phyloP scores from a whole-genome alignment of 2,329 filamentous ascomycete genomes.

The Verruconis gallopava region DNA sequence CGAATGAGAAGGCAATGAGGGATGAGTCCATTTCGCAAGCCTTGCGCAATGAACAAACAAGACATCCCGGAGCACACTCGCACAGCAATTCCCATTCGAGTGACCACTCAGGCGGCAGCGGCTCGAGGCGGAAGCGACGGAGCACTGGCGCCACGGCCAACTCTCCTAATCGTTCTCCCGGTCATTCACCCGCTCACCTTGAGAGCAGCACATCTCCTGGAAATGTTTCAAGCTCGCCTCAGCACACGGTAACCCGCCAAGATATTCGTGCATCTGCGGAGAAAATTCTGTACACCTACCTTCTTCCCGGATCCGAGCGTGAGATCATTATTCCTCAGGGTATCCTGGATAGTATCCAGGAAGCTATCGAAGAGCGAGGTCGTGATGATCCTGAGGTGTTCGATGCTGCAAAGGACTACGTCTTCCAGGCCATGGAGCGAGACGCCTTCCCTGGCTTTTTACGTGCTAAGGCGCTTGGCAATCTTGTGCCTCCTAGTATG shows the following conservation, averaged over 20 bases:
- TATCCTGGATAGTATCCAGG: constrained; percentile 75
- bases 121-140: neutral
- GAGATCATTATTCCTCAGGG: constrained; percentile 87
- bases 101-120: constrained; percentile 27
- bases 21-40: constrained; percentile 89
- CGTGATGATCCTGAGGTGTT: constrained; percentile 96
- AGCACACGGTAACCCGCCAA: constrained; percentile 70
- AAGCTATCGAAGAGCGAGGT: constrained; percentile 77
- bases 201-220: constrained; percentile 36
- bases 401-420: constrained; percentile 94
- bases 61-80: constrained; percentile 29
- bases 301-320: constrained; percentile 87
- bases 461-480: constrained; percentile 86
- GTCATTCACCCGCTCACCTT: constrained; percentile 34
- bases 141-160: constrained; percentile 28
- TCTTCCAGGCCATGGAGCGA: constrained; percentile 98
- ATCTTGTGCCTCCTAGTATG: constrained; percentile 82
- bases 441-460: constrained; percentile 98
- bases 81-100: constrained; percentile 35
- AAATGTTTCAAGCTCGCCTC: constrained; percentile 33
- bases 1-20: constrained; percentile 54
- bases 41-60: constrained; percentile 48
- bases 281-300: constrained; percentile 96
- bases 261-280: constrained; percentile 90
- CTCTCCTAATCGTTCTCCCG: constrained; percentile 35